phyloP scores from a whole-genome alignment of 257 asterid genomes.

The Mentha longifolia region DNA sequence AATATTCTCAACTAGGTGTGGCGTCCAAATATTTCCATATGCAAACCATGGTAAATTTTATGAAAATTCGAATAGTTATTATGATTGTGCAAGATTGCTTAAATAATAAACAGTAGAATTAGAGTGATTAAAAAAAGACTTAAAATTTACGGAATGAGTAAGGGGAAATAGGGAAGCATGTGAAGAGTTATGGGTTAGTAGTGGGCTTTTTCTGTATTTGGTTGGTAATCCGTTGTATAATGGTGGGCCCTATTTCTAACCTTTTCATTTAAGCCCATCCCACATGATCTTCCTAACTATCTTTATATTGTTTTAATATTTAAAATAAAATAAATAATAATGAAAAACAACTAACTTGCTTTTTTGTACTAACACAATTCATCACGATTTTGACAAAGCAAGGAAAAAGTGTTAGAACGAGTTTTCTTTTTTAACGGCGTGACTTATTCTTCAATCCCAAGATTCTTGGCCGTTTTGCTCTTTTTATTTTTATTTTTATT shows the following conservation, averaged over 20 bases:
- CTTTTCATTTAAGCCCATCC: constrained; percentile 30
- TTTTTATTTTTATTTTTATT: neutral
- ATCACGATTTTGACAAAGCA: constrained; percentile 20
- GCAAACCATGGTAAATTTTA: neutral
- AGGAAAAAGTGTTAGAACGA: neutral
- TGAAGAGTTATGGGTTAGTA: constrained; percentile 28
- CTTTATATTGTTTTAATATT: too few species aligned
- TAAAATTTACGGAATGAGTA: neutral
- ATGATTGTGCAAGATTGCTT: neutral
- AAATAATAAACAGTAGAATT: constrained; percentile 2
- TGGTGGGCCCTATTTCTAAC: constrained; percentile 30
- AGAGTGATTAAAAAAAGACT: constrained; percentile 23
- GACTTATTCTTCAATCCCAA: neutral
- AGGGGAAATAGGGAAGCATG: constrained; percentile 27
- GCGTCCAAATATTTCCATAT: neutral
- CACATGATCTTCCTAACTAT: constrained; percentile 24
- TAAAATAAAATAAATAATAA: neutral
- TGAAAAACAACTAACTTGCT: neutral
- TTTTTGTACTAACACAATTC: neutral
- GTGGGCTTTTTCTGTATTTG: constrained; percentile 37
- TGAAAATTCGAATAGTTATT: neutral
- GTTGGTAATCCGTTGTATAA: constrained; percentile 31
- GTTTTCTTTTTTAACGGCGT: neutral
- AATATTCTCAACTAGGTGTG: too few species aligned
- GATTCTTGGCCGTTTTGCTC: neutral